Evolutionary conservation across 73 alveolate genomes (phyloP).

Genomic region (Paramecium bursaria): DNA sequence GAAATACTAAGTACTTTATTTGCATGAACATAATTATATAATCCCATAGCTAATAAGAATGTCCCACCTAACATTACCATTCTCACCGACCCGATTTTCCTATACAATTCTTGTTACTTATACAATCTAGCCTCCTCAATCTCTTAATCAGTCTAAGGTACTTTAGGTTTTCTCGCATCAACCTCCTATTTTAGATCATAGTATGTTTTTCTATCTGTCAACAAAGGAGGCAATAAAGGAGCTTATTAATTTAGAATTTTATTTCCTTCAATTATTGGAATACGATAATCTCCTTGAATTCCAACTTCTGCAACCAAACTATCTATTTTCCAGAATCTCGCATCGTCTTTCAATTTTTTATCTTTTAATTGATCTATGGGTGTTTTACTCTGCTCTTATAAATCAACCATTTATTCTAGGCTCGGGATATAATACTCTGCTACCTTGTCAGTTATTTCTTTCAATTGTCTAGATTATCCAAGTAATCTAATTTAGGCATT

Average conservation of each 20-base stretch:
- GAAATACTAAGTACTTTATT: conserved; percentile 6
- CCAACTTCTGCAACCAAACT: conserved; percentile 41
- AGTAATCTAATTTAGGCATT: conserved; percentile 26
- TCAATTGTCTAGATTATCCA: conserved; percentile 54
- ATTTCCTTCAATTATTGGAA: conserved; percentile 14
- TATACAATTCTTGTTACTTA: conserved; percentile 33
- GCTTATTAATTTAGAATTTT: conserved; percentile 15
- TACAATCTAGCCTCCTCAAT: conserved; percentile 55
- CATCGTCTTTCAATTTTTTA: neutral
- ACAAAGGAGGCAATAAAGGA: neutral
- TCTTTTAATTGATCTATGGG: conserved; percentile 11
- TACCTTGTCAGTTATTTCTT: conserved; percentile 45
- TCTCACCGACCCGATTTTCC: conserved; percentile 27
- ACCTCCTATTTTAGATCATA: conserved; percentile 37
- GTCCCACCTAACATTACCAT: conserved; percentile 1
- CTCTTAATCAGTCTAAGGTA: conserved; percentile 52
- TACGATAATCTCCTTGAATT: conserved; percentile 43
- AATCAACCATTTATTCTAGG: conserved; percentile 17
- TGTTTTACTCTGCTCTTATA: conserved; percentile 7
- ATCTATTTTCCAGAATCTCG: conserved; percentile 46
- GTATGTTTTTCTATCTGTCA: neutral
- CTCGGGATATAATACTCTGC: conserved; percentile 21
- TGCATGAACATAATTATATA: conserved; percentile 33
- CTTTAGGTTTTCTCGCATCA: conserved; percentile 53
- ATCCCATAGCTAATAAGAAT: conserved; percentile 20